A percentile compares a stretch with the other conserved stretches of the same genome.
Evolutionary conservation across 805 yeast species (phyloP).

Genomic region (Saccharomycopsis amapae): DNA sequence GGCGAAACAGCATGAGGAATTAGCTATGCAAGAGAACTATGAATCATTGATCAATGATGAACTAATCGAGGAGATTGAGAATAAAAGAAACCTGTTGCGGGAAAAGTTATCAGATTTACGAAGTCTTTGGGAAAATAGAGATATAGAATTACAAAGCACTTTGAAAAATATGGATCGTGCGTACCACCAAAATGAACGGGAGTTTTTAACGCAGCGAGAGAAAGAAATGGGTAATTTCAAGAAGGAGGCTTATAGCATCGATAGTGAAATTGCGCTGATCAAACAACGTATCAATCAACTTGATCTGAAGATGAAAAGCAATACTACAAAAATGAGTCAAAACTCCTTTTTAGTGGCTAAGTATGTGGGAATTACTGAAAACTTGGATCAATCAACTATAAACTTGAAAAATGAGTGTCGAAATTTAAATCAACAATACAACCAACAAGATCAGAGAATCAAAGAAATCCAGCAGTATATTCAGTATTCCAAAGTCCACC

Average conservation of each 20-base stretch:
- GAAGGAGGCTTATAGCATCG: conserved; percentile 28
- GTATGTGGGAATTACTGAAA: background rate
- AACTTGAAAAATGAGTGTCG: conserved; percentile 11
- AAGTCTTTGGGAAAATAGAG: conserved; percentile 21
- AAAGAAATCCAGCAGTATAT: conserved; percentile 16
- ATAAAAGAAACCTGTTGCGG: background rate
- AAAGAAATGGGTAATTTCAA: conserved; percentile 26
- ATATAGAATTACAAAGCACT: background rate
- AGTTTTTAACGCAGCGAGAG: conserved; percentile 18
- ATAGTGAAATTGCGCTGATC: background rate
- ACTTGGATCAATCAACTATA: background rate
- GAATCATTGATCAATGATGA: background rate
- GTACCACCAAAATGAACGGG: background rate
- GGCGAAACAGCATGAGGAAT: background rate
- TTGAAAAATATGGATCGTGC: background rate
- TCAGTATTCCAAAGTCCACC: conserved; percentile 21
- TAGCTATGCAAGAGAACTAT: conserved; percentile 1
- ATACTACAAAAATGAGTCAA: conserved; percentile 23
- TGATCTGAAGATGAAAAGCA: conserved; percentile 14
- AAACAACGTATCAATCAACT: conserved; percentile 3
- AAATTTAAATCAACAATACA: conserved; percentile 20
- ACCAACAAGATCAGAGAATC: conserved; percentile 21
- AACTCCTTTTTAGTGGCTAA: conserved; percentile 11
- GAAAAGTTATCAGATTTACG: background rate
- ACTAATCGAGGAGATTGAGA: conserved; percentile 32